Conservation (phyloP, 129 eudicot genomes). For the Pulicaria dysenterica region DNA sequence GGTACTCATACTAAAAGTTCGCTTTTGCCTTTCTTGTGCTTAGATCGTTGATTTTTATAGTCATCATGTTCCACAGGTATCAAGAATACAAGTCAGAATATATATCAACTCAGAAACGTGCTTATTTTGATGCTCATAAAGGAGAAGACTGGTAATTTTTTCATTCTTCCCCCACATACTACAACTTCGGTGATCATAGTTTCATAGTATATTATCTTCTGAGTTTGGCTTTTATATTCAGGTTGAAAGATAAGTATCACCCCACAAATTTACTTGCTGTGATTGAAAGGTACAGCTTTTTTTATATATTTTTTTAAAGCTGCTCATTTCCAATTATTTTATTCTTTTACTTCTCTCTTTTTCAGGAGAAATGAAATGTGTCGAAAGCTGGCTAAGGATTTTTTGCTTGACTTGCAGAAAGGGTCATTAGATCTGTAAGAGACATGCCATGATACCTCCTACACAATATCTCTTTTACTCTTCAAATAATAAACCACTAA, state of each 20-base stretch:
- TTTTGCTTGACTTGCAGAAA: constrained; percentile 79
- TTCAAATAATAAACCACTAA: constrained; percentile 13
- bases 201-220: constrained; percentile 5
- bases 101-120: constrained; percentile 85
- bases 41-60: constrained; percentile 9
- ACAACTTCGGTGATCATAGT: background rate
- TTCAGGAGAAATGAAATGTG: constrained; percentile 88
- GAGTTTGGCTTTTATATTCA: constrained; percentile 37
- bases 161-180: background rate
- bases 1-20: background rate
- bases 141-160: constrained; percentile 86
- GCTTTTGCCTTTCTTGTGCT: constrained; percentile 6
- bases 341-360: constrained; percentile 8
- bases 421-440: constrained; percentile 84
- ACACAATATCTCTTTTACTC: background rate
- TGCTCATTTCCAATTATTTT: background rate
- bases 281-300: constrained; percentile 68
- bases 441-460: constrained; percentile 11
- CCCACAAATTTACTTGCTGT: constrained; percentile 88
- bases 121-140: constrained; percentile 93
- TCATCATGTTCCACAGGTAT: constrained; percentile 50
- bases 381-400: constrained; percentile 82
- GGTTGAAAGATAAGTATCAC: constrained; percentile 97
- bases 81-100: constrained; percentile 96
- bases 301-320: constrained; percentile 10